phyloP scores from a whole-genome alignment of 202 grass and related monocot genomes.

The Panicum hallii region DNA sequence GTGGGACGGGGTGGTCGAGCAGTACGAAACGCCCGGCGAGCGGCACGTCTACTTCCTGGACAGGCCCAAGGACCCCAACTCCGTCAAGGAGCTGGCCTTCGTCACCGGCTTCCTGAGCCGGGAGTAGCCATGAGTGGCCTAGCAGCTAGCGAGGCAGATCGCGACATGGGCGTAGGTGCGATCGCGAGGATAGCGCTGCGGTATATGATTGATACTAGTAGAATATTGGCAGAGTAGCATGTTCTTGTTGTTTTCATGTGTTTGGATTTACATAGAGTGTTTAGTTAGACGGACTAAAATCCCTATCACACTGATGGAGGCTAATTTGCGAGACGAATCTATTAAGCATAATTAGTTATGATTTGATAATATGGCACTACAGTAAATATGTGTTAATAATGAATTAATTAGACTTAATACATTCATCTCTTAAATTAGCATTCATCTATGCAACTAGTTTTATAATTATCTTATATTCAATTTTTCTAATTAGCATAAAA shows the following conservation, averaged over 20 bases:
- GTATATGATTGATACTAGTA: slow-evolving; percentile 19
- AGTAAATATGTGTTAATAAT: no score
- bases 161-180: neutral
- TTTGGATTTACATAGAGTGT: neutral
- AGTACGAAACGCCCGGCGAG: slow-evolving; percentile 60
- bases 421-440: no score
- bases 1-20: slow-evolving; percentile 49
- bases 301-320: no score
- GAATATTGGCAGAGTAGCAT: slow-evolving; percentile 11
- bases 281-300: no score
- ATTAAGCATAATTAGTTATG: no score
- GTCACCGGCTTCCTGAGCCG: slow-evolving; percentile 44
- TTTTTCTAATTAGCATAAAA: no score
- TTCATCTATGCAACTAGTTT: no score
- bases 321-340: no score
- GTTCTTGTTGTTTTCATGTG: slow-evolving; percentile 12
- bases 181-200: neutral
- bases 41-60: slow-evolving; percentile 63
- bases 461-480: no score
- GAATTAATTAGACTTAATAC: no score
- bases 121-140: slow-evolving; percentile 26
- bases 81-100: slow-evolving; percentile 51
- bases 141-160: neutral
- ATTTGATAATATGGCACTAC: no score
- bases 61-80: slow-evolving; percentile 49